Percentiles rank a stretch among this genome's conserved stretches.
phyloP scores from a whole-genome alignment of 768 basidiomycete genomes.

The Phylloporus sp. region DNA sequence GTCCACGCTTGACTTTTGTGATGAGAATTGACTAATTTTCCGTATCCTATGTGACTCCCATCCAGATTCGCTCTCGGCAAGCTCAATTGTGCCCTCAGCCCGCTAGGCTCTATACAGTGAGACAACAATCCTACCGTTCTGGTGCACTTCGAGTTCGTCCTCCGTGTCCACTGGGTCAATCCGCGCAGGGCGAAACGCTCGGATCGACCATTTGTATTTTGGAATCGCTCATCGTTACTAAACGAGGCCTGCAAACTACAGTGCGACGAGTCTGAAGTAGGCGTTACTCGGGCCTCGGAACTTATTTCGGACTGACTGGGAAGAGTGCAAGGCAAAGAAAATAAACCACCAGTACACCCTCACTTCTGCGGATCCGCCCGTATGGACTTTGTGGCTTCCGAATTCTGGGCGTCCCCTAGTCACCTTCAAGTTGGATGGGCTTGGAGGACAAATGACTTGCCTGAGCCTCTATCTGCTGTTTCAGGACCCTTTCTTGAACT shows the following conservation, averaged over 20 bases:
- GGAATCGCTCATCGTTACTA: too few species aligned
- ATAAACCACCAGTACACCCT: constrained; percentile 6
- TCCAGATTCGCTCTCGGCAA: background rate
- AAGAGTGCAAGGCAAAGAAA: constrained; percentile 3
- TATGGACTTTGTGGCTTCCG: constrained; percentile 31
- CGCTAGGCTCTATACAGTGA: too few species aligned
- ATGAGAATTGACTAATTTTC: constrained; percentile 8
- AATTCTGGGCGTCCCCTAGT: too few species aligned
- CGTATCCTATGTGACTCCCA: constrained; percentile 10
- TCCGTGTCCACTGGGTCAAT: too few species aligned
- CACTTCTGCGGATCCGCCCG: constrained; percentile 28
- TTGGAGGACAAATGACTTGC: constrained; percentile 33
- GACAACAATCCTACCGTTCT: too few species aligned
- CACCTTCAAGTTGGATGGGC: too few species aligned
- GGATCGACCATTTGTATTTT: too few species aligned
- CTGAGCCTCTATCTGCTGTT: constrained; percentile 49
- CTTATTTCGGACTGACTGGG: background rate
- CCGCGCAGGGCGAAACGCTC: too few species aligned
- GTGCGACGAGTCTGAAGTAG: background rate
- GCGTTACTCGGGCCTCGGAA: constrained; percentile 1
- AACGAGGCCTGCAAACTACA: background rate
- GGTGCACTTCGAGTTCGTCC: too few species aligned
- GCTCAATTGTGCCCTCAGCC: too few species aligned
- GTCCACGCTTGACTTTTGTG: constrained; percentile 1
- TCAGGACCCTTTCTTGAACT: constrained; percentile 50